Conservation (phyloP, 768 basidiomycete species). For the Obba rivulosa region DNA sequence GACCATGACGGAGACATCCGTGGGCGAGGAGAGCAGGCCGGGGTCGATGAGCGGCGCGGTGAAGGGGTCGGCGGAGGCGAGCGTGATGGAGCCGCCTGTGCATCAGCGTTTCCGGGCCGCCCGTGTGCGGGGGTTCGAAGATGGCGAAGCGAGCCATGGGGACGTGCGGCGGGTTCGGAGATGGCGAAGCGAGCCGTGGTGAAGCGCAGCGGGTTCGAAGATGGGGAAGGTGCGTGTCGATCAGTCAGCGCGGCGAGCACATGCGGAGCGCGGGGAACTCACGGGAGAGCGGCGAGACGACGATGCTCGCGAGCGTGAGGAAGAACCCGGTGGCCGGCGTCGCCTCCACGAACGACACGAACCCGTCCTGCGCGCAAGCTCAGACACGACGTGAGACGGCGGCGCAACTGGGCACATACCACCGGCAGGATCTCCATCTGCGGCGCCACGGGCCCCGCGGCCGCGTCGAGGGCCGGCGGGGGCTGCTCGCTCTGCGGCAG, state of each 20-base stretch:
- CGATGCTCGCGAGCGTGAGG: slow-evolving; percentile 8
- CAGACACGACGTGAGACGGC: too few relatives aligned
- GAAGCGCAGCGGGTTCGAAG: too few relatives aligned
- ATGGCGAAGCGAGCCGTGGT: too few relatives aligned
- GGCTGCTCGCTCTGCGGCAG: slow-evolving; percentile 3
- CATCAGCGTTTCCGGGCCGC: too few relatives aligned
- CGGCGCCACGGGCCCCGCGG: slow-evolving; percentile 9
- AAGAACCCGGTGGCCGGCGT: slow-evolving; percentile 15
- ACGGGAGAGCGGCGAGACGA: slow-evolving; percentile 21
- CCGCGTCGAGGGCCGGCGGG: not conserved
- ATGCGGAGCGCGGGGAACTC: not conserved
- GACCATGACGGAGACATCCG: slow-evolving; percentile 25
- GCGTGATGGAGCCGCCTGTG: slow-evolving; percentile 21
- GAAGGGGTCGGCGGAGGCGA: slow-evolving; percentile 20
- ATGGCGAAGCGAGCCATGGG: too few relatives aligned
- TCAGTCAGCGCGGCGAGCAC: not conserved
- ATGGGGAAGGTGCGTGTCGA: not conserved
- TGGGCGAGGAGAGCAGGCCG: slow-evolving; percentile 16
- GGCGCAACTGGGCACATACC: slow-evolving; percentile 7
- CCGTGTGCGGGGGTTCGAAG: too few relatives aligned
- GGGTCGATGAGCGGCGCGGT: slow-evolving; percentile 22
- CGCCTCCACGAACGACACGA: slow-evolving; percentile 1
- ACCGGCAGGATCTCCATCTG: slow-evolving; percentile 8
- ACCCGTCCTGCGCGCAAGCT: slow-evolving; percentile 8
- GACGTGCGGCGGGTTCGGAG: too few relatives aligned